Base-by-base conservation (phyloP, 176 grass and related monocot species). In the Carex parvula region DNA sequence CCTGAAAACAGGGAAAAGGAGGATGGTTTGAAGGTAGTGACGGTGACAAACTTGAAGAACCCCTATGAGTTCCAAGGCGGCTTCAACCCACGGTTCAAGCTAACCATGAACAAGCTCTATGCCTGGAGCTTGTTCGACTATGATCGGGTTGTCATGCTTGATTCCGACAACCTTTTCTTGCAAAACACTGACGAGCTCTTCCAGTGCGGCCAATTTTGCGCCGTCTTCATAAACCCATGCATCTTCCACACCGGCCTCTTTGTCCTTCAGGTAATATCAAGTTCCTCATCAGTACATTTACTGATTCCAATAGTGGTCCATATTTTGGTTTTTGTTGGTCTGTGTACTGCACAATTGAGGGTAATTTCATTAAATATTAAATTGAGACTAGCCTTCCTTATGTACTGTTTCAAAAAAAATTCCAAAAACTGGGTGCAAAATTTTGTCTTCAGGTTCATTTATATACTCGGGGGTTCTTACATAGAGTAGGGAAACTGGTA, bases 171-270 rank as follows among this genome's bases (percentile, higher is more conserved):
- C 88, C 86, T 98, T 81, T 95, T 98, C 85, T 85, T 98, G 60
- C 95, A 93, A 35, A 93, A 91, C 21, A 93, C 93, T 2, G 95
- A 98, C 16, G 95, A 98, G 86, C 92, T 98, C 26, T 98, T 98
- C 85, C 92, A 95, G 24, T 98, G 95, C 16, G 95, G 95, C 24
- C 92, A 98, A 85, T 98, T 98, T 60, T 98, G 95, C 13, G 95
- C 92, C 15, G 95, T 98, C 60, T 98, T 93, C 89, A 98, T 98
- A 88, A 98, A 98, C 61, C 95, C 95, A 2, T 98, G 95, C 86
- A 95, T 95, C 80, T 98, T 98, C 81, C 95, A 98, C 87, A 98
- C 95, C 0, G 95, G 95, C 2, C 95, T 98, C 79, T 98, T 98
- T 48, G 95, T 98, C 44, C 95, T 98, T 81, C 88, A 98, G 92